Conservation (phyloP, 2,329 filamentous ascomycete species). For the Thyridium curvatum region DNA sequence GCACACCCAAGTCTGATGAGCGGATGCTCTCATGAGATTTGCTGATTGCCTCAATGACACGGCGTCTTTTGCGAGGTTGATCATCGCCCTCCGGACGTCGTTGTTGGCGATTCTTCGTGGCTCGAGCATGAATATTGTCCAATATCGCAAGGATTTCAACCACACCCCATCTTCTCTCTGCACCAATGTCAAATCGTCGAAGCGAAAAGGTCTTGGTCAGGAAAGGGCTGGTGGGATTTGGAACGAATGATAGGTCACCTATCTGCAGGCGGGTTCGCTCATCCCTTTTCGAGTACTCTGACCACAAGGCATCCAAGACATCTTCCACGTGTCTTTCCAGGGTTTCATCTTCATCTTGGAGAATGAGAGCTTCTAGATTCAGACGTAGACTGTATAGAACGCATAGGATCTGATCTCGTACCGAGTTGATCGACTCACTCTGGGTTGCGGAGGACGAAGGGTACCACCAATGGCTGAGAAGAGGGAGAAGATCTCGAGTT, state of each 20-base stretch:
- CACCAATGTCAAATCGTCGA: constrained; percentile 43
- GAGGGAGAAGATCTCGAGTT: constrained; percentile 57
- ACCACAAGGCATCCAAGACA: constrained; percentile 65
- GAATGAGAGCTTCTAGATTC: constrained; percentile 52
- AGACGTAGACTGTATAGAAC: constrained; percentile 61
- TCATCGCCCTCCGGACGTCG: constrained; percentile 22
- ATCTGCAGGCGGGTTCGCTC: constrained; percentile 69
- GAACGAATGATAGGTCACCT: constrained; percentile 63
- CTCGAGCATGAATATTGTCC: constrained; percentile 38
- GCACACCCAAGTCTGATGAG: constrained; percentile 34
- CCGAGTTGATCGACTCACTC: constrained; percentile 42
- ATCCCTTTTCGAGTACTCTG: constrained; percentile 68
- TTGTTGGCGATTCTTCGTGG: constrained; percentile 14
- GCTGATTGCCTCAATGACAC: constrained; percentile 32
- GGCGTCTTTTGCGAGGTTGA: constrained; percentile 47
- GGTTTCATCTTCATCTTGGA: constrained; percentile 30
- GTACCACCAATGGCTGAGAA: constrained; percentile 73
- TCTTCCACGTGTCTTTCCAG: constrained; percentile 49
- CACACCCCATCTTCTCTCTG: constrained; percentile 55
- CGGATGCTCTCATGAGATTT: constrained; percentile 43
- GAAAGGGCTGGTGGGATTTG: constrained; percentile 38
- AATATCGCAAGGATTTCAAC: constrained; percentile 53
- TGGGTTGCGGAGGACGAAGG: constrained; percentile 55
- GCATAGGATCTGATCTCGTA: constrained; percentile 74
- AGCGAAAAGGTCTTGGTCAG: constrained; percentile 45